Base-by-base conservation (phyloP, 2,329 filamentous ascomycete species). In the Claviceps purpurea region DNA sequence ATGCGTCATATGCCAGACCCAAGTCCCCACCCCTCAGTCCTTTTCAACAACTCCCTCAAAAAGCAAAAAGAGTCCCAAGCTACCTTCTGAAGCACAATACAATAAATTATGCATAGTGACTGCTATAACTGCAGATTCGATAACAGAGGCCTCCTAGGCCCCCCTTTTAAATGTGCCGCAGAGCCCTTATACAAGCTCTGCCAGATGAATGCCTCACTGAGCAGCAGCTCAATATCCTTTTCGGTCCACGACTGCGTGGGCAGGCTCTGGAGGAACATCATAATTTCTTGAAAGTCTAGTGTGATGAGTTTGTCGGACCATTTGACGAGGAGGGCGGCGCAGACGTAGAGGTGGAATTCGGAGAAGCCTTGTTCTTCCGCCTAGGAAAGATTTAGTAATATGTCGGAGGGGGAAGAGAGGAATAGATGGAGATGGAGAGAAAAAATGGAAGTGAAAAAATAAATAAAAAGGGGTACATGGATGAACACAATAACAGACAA, bases 201-300 rank as follows among this genome's bases (percentile, higher is more conserved):
- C 94, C 93, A 98, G 57, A 98, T 96, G 62, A 93, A 98, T 3
- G 93, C 93, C 71, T 98, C 93, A 64, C 89, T 96, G 44, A 98
- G 75, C 51, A 98, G 74, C 54, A 98, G 77, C 67, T 97, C 93
- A 61, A 98, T 95, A 64, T 98, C 93, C 72, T 97, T 97, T 65
- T 96, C 93, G 1, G 89, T 96, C 93, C 93, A 98, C 51, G 85
- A 79, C 60, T 86, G 85, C 6, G 94, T 98, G 3, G 94, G 93
- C 53, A 98, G 73, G 45, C 89, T 87, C 70, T 98, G 93, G 51
- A 98, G 73, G 65, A 98, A 98, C 91, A 98, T 98, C 90, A 98
- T 96, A 54, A 95, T 85, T 68, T 96, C 91, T 72, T 97, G 78
- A 59, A 97, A 97, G 66, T 98, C 93, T 91, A 97, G 97, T 67